Base-by-base conservation (phyloP, 164 flowering plant genomes). In the Macadamia tetraphylla region DNA sequence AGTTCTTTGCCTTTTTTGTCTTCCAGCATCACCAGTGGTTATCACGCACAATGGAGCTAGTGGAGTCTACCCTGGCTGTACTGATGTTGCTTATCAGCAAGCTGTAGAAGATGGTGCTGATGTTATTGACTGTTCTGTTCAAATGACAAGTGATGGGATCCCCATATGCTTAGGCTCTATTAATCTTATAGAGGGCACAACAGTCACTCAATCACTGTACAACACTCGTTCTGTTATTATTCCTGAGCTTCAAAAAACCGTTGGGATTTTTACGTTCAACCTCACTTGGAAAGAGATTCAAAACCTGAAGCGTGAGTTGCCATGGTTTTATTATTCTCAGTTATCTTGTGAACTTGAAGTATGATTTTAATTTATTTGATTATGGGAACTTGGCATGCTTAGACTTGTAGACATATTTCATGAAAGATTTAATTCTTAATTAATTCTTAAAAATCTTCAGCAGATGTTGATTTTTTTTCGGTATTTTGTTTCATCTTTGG, bases 41-140 rank as follows among this genome's bases (percentile, higher is more conserved):
- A 87, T 92, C 71, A 82, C 97, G 55, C 69, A 80, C 61, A 80
- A 86, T 72, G 98, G 99, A 66, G 92, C 98, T 72, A 92, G 98
- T 80, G 99, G 99, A 70, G 78, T 84, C 55, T 91, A 75, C 75
- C 91, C 99, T 73, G 86, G 88, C 62, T 86, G 88, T 62, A 90
- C 99, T 58, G 87, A 95, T 75, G 62, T 78, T 68, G 96, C 99
- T 67, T 95, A 95, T 74, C 58, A 18, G 9, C 76, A 83, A 60
- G 99, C 99, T 62, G 85, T 89, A 70, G 66, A 77, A 67, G 98
- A 92, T 81, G 99, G 98, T 61, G 92, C 73, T 3, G 91, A 95
- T 78, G 67, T 84, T 43, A 78, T 95, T 72, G 99, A 92, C 73
- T 95, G 99, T 71, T 74, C 84, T 53, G 57, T 53, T 53, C 57